Base-by-base conservation (phyloP, 768 basidiomycete species). In the Russula lepida region DNA sequence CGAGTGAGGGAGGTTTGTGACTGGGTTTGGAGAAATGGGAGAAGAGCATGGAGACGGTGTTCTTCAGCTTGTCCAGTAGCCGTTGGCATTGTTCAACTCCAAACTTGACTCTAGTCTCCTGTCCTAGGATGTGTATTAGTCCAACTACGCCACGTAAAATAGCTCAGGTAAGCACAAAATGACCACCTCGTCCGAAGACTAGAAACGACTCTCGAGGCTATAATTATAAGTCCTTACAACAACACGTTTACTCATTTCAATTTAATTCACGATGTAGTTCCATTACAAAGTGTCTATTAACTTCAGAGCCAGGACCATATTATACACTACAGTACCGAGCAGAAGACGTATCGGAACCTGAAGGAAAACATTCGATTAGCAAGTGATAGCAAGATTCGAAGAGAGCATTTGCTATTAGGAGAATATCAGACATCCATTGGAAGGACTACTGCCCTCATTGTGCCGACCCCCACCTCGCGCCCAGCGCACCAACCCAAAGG, bases 391-490 rank as follows among this genome's bases (percentile, higher is more conserved):
- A 19, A 15, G 6, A 1, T 4, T 21, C 9, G 35, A 43, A 11
- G 12, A 23, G 28, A 30, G 25, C 33, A 37, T 35, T 51, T 47
- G 51, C 33, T 48, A 53, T 23, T 32, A 68, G 70, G 74, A 73
- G 88, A 69, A 70, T 74, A 73, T 88, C 87, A 88, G 87, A 88
- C 87, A 89, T 89, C 86, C 87, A 86, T 88, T 85, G 86, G 86
- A 89, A 88, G 88, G 83, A 77, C 28, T 68, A 52, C 68, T 73
- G 71, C 86, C 78, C 84, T 78, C 87, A 89, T 81, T 71, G 76
- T 75, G 78, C 77, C 85, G 71, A 86, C 86, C 86, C 80, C 82
- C 81, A 76, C 82, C 78, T 85, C 71, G 76, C 80, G 77, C 77
- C 76, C 84, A 89, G 85, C 87, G 85, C 83, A 84, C 84, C 77